Conservation (phyloP, 176 grass and related monocot species). For the Aegilops speltoides region DNA sequence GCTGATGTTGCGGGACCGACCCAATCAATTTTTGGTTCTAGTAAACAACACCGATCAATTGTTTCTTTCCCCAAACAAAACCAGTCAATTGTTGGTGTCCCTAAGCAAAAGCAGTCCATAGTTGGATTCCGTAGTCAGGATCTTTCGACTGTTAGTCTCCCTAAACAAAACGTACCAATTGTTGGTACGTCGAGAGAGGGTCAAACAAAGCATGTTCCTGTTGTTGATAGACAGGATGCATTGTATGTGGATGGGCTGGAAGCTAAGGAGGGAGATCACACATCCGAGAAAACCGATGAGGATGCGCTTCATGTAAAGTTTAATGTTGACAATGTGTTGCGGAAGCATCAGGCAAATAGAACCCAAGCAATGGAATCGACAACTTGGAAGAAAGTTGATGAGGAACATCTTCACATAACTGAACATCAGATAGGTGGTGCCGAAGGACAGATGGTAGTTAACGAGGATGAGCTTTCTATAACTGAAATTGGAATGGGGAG, state of each 20-base stretch:
- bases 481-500: conserved; percentile 5
- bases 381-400: conserved; percentile 25
- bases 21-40: conserved; percentile 23
- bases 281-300: not conserved
- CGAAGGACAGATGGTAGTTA: conserved; percentile 20
- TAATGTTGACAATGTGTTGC: conserved; percentile 2
- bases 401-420: conserved; percentile 26
- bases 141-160: conserved; percentile 21
- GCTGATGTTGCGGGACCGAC: conserved; percentile 7
- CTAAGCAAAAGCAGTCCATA: not conserved
- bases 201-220: conserved; percentile 30
- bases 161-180: conserved; percentile 16
- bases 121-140: conserved; percentile 19
- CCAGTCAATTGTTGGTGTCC: conserved; percentile 12
- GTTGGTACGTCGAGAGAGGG: conserved; percentile 11
- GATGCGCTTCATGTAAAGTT: conserved; percentile 7
- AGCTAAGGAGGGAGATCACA: not conserved
- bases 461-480: not conserved
- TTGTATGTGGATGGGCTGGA: conserved; percentile 16
- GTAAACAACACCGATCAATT: conserved; percentile 19
- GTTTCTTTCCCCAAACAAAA: conserved; percentile 29
- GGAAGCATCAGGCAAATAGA: conserved; percentile 8
- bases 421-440: conserved; percentile 27
- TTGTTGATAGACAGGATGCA: conserved; percentile 19
- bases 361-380: conserved; percentile 1